Evolutionary conservation across 1,139 yeast genomes (phyloP).

Genomic region (Saccharomyces hybrid): DNA sequence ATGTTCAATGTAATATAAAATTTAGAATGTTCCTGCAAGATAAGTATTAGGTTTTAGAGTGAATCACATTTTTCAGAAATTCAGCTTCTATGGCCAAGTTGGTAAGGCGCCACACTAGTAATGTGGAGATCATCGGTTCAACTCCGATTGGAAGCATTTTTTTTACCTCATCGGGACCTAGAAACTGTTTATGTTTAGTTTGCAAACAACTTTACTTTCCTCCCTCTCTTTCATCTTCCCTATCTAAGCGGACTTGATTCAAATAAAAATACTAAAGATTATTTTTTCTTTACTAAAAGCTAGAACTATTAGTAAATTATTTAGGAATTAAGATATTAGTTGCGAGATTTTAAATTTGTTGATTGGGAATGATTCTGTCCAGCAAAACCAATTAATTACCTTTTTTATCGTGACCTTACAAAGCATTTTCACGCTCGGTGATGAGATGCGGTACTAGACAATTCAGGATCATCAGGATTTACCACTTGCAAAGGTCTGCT

Average conservation of each 20-base stretch:
- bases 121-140: conserved; percentile 2
- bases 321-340: background rate
- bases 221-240: no score
- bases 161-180: conserved; percentile 6
- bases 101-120: conserved; percentile 28
- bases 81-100: conserved; percentile 38
- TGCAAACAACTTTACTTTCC: no score
- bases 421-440: background rate
- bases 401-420: background rate
- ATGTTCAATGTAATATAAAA: no score
- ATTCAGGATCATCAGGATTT: conserved; percentile 22
- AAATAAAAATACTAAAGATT: background rate
- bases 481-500: conserved; percentile 28
- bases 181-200: conserved; percentile 9
- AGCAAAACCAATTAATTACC: background rate
- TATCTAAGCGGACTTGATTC: no score
- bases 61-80: background rate
- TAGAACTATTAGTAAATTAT: background rate
- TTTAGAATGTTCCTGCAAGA: no score
- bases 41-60: no score
- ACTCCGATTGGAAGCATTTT: conserved; percentile 36
- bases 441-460: background rate
- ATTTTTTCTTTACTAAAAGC: background rate
- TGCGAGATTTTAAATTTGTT: background rate
- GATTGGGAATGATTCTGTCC: background rate